Conservation (phyloP, 805 yeast species). For the Candida vaughaniae region DNA sequence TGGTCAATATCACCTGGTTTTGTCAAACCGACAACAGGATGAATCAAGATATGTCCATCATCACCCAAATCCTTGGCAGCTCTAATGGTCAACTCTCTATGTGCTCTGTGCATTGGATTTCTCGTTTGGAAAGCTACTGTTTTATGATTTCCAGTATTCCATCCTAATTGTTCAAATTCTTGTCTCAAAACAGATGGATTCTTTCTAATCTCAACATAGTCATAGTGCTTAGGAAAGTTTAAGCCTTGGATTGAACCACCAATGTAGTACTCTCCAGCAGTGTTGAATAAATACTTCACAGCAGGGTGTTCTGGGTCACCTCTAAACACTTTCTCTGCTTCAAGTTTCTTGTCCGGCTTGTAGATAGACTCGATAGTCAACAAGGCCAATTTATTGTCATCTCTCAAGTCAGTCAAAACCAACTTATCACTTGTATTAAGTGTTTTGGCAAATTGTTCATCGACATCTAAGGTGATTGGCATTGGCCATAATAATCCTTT, state of each 20-base stretch:
- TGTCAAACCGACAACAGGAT: constrained; percentile 95
- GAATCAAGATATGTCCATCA: constrained; percentile 72
- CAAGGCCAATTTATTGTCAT: constrained; percentile 75
- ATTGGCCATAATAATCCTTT: constrained; percentile 84
- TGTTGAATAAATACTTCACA: constrained; percentile 63
- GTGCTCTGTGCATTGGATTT: constrained; percentile 99
- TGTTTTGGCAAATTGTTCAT: constrained; percentile 41
- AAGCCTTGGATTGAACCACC: constrained; percentile 90
- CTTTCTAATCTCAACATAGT: constrained; percentile 81
- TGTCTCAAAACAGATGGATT: constrained; percentile 88
- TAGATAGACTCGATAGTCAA: constrained; percentile 77
- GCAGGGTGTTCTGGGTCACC: constrained; percentile 99
- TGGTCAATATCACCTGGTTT: constrained; percentile 98
- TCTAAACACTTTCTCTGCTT: constrained; percentile 85
- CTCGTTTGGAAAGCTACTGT: constrained; percentile 97
- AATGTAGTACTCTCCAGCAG: constrained; percentile 79
- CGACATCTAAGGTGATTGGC: constrained; percentile 86
- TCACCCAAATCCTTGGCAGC: constrained; percentile 94
- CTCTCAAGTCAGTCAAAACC: constrained; percentile 77
- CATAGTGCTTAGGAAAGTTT: constrained; percentile 82
- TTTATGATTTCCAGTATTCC: constrained; percentile 64
- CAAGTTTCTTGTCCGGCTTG: constrained; percentile 74
- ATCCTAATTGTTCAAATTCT: constrained; percentile 76
- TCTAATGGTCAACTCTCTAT: constrained; percentile 90
- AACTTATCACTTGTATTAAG: constrained; percentile 59